Base-by-base conservation (phyloP, 1,284 basidiomycete species). In the Ganoderma meredithae region DNA sequence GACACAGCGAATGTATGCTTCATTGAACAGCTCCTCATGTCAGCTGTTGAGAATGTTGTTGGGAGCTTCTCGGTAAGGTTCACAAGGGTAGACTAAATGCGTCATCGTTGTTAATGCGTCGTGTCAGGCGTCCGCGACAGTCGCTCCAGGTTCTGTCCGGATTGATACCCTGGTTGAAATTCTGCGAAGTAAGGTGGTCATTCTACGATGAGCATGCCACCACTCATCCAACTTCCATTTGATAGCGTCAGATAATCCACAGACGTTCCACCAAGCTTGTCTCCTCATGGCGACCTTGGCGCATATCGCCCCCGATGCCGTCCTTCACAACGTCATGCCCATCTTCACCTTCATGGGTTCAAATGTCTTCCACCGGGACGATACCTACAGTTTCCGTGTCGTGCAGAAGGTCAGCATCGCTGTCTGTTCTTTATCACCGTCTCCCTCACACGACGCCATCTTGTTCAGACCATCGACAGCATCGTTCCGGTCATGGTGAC, bases 301-400 rank as follows among this genome's bases (percentile, higher is more conserved):
- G 1, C 87, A 90, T 40, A 83, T 99, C 56, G 91, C 93, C 0
- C 96, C 97, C 0, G 95, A 97, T 68, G 92, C 95, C 9, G 95
- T 98, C 17, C 84, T 99, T 39, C 95, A 95, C 78, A 96, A 98
- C 75, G 88, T 98, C 69, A 99, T 99, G 96, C 97, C 98, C 7
- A 93, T 99, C 67, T 99, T 99, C 83, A 99, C 97, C 0, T 99
- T 99, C 82, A 98, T 99, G 92, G 97, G 98, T 36, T 94, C 95
- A 9, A 96, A 96, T 69, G 92, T 99, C 27, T 93, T 99, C 82
- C 96, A 98, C 79, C 88, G 97, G 58, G 98, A 99, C 76, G 98
- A 99, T 78, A 89, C 93, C 0, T 97, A 97, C 81, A 97, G 94
- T 77, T 97, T 98, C 83, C 89, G 91, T 39, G 96, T 99, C 5